Evolutionary conservation across 805 yeast genomes (phyloP).

Genomic region (Pichia thaimueangensis): DNA sequence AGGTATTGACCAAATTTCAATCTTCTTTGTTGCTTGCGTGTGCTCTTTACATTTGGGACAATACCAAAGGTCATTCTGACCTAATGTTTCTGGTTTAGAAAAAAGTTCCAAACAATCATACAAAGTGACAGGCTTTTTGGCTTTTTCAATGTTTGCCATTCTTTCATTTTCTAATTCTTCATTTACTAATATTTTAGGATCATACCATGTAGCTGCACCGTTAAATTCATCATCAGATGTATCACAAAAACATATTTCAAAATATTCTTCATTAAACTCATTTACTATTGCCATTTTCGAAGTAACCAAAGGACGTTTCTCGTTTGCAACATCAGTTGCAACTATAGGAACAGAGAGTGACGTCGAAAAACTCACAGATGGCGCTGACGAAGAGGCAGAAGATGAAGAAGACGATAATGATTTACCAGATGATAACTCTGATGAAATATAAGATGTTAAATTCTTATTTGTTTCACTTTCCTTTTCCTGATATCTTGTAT

Average conservation of each 20-base stretch:
- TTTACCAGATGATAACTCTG: background rate
- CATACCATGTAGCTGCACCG: slow-evolving; percentile 51
- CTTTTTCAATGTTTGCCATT: slow-evolving; percentile 23
- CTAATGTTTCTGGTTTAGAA: slow-evolving; percentile 75
- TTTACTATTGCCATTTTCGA: slow-evolving; percentile 45
- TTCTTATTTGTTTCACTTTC: background rate
- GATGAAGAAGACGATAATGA: background rate
- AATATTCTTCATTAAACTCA: slow-evolving; percentile 53
- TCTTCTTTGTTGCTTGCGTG: slow-evolving; percentile 82
- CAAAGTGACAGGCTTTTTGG: slow-evolving; percentile 44
- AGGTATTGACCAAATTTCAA: slow-evolving; percentile 91
- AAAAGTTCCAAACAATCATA: slow-evolving; percentile 72
- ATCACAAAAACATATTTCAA: slow-evolving; percentile 48
- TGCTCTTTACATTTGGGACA: slow-evolving; percentile 88
- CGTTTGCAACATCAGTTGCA: background rate
- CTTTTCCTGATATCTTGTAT: background rate
- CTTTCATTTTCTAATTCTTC: slow-evolving; percentile 47
- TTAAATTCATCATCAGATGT: slow-evolving; percentile 37
- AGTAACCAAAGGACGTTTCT: background rate
- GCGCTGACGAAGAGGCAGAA: background rate
- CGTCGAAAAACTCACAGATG: background rate
- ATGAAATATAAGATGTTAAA: background rate
- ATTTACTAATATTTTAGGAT: slow-evolving; percentile 44
- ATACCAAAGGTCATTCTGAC: slow-evolving; percentile 89
- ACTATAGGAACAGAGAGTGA: background rate